These are phyloP conservation scores for Colletotrichum sp. DNA, from an alignment of 2,329 filamentous ascomycete genomes.

Conservation along the genomic window DNA sequence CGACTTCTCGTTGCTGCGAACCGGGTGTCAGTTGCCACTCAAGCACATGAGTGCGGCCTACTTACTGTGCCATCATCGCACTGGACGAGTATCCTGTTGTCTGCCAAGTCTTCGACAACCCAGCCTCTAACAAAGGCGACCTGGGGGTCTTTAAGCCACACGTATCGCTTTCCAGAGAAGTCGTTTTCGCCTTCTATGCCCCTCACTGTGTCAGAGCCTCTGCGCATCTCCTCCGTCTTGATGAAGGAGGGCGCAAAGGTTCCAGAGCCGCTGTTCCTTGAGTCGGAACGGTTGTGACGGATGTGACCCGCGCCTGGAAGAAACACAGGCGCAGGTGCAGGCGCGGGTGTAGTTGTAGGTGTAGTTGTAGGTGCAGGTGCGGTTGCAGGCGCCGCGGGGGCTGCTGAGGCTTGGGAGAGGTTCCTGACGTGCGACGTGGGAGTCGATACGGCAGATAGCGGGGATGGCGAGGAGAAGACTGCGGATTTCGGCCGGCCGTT, in stretches of 20 bases:
- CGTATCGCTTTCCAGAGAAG: constrained; percentile 97
- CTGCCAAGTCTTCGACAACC: constrained; percentile 81
- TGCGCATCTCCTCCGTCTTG: constrained; percentile 78
- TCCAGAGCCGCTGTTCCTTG: constrained; percentile 70
- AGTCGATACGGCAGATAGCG: constrained; percentile 42
- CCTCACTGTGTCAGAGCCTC: constrained; percentile 59
- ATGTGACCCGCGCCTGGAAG: constrained; percentile 38
- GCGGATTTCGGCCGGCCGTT: constrained; percentile 75
- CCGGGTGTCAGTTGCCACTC: constrained; percentile 21
- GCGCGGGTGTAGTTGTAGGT: constrained; percentile 41
- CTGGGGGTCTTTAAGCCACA: constrained; percentile 91
- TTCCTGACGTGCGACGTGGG: constrained; percentile 68
- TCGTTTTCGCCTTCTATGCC: constrained; percentile 97
- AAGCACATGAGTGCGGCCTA: constrained; percentile 19
- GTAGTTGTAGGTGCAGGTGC: constrained; percentile 33
- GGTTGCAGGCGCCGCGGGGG: constrained; percentile 41
- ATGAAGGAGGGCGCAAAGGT: constrained; percentile 98
- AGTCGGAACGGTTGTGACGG: constrained; percentile 59
- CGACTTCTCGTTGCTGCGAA: constrained; percentile 80
- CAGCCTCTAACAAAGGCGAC: constrained; percentile 91
- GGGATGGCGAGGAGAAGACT: constrained; percentile 68
- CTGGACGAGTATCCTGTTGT: constrained; percentile 79
- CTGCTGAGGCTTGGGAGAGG: constrained; percentile 67
- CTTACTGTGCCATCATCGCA: constrained; percentile 90
- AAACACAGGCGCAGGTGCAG: constrained; percentile 43